Conservation (phyloP, 345 rosid genomes). For the Xanthoceras sorbifolium region DNA sequence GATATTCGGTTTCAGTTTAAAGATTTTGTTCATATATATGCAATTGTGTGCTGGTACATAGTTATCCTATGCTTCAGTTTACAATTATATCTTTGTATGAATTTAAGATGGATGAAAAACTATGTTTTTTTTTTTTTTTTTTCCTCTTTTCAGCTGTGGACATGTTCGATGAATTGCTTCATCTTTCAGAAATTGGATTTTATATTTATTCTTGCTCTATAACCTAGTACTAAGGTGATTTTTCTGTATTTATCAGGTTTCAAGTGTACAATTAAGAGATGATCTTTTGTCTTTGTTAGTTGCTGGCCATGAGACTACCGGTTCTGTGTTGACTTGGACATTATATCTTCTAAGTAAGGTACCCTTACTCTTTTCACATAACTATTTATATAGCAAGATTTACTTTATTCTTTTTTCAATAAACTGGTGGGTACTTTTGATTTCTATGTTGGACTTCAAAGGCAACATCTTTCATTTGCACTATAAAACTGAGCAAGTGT, state of each 20-base stretch:
- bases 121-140: neutral
- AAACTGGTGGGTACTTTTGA: constrained; percentile 1
- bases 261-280: constrained; percentile 81
- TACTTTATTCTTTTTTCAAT: neutral
- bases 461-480: neutral
- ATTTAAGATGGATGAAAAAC: constrained; percentile 1
- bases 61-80: neutral
- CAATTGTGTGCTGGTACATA: neutral
- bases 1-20: neutral
- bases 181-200: neutral
- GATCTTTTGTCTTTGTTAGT: constrained; percentile 96
- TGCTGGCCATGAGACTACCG: constrained; percentile 98
- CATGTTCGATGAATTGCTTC: neutral
- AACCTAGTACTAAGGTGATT: constrained; percentile 10
- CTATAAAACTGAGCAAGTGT: neutral
- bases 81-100: neutral
- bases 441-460: neutral
- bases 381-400: neutral
- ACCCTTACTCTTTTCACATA: constrained; percentile 20
- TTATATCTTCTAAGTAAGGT: constrained; percentile 96
- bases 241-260: constrained; percentile 50
- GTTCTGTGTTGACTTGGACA: constrained; percentile 95
- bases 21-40: neutral
- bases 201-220: neutral
- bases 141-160: neutral